phyloP scores from a whole-genome alignment of 768 basidiomycete genomes.

The Phlebiopsis flavidoalba region DNA sequence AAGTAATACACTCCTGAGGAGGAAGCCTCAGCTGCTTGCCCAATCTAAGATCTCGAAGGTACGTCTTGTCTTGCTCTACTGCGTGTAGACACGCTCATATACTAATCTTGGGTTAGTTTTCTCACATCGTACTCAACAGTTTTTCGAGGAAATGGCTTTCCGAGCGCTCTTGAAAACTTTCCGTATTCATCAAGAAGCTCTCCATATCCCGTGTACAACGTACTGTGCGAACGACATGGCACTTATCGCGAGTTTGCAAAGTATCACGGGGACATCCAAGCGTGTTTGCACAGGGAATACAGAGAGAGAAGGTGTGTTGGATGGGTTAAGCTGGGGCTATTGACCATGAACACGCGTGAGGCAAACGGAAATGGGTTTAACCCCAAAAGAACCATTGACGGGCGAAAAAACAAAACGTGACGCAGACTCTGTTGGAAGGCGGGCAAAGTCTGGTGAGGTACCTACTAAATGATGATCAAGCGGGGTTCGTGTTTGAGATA shows the following conservation, averaged over 20 bases:
- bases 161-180: constrained; percentile 70
- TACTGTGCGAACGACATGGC: constrained; percentile 64
- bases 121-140: constrained; percentile 66
- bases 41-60: constrained; percentile 83
- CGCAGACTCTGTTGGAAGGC: constrained; percentile 40
- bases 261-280: constrained; percentile 72
- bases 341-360: constrained; percentile 58
- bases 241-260: constrained; percentile 77
- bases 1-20: constrained; percentile 61
- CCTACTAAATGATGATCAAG: neutral
- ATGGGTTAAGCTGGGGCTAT: constrained; percentile 47
- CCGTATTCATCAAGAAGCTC: constrained; percentile 69
- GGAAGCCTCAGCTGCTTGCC: constrained; percentile 68
- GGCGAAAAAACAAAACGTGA: constrained; percentile 37
- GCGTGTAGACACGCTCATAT: neutral
- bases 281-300: constrained; percentile 62
- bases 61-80: constrained; percentile 5
- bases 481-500: neutral
- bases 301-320: constrained; percentile 59
- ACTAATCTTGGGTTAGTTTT: constrained; percentile 41
- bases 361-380: constrained; percentile 78
- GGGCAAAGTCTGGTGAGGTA: constrained; percentile 56
- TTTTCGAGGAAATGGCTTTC: constrained; percentile 73
- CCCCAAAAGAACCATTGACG: constrained; percentile 55
- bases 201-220: constrained; percentile 71